Evolutionary conservation across 225 moss, liverwort and hornwort species (phyloP).

Genomic region (Physcomitrellopsis africana): DNA sequence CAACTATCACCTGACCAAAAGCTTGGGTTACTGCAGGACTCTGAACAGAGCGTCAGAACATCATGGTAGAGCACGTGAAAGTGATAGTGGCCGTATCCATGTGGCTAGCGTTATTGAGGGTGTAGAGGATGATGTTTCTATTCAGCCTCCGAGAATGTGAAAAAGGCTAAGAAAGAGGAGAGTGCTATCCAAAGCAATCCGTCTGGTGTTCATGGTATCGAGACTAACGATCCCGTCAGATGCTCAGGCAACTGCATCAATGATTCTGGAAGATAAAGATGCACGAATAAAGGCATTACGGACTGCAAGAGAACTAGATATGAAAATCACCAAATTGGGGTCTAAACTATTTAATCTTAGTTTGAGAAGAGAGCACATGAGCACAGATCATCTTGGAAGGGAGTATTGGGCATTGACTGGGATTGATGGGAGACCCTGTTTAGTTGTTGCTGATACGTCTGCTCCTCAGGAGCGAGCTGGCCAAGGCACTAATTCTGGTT

Average conservation of each 20-base stretch:
- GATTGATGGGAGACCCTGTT: conserved; percentile 65
- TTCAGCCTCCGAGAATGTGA: conserved; percentile 29
- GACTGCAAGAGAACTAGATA: conserved; percentile 57
- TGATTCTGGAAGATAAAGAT: conserved; percentile 35
- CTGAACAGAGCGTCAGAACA: conserved; percentile 20
- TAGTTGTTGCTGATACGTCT: conserved; percentile 65
- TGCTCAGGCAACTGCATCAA: conserved; percentile 26
- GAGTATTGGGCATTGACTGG: conserved; percentile 88
- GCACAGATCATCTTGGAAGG: conserved; percentile 80
- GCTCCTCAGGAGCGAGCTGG: conserved; percentile 38
- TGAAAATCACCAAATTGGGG: conserved; percentile 66
- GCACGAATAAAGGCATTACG: conserved; percentile 30
- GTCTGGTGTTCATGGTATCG: conserved; percentile 25
- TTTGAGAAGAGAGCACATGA: conserved; percentile 85
- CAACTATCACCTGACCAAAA: conserved; percentile 15
- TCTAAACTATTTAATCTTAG: conserved; percentile 66
- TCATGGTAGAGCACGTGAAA: not conserved
- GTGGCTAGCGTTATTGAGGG: conserved; percentile 17
- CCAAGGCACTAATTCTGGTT: conserved; percentile 23
- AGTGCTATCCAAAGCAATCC: conserved; percentile 19
- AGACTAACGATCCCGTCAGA: conserved; percentile 35
- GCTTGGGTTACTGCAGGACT: conserved; percentile 18
- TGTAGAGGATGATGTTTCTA: conserved; percentile 20
- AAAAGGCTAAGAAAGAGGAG: conserved; percentile 36
- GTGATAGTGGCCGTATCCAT: conserved; percentile 14